A percentile compares a stretch with the other conserved stretches of the same genome.
These are phyloP conservation scores for Lentinus tigrinus DNA, from an alignment of 768 basidiomycete species.

Conservation along the genomic window DNA sequence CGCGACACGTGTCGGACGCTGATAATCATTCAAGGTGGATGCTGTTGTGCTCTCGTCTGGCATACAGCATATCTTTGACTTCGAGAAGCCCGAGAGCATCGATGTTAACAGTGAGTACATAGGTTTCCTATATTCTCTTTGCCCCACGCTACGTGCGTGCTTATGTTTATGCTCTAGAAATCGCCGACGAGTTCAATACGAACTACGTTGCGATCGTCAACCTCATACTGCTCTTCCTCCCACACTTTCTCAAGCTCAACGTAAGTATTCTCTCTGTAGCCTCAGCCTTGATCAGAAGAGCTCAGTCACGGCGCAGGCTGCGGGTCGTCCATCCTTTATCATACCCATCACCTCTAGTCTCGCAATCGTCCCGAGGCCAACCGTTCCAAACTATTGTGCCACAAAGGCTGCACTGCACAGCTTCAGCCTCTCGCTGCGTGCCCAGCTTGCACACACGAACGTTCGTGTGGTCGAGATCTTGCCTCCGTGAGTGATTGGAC, in stretches of 20 bases:
- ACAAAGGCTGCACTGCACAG: slow-evolving; percentile 59
- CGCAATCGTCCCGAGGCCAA: slow-evolving; percentile 43
- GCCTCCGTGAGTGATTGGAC: slow-evolving; percentile 46
- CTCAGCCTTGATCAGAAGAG: background rate
- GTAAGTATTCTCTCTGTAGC: slow-evolving; percentile 31
- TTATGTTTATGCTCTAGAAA: slow-evolving; percentile 26
- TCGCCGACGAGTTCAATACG: slow-evolving; percentile 47
- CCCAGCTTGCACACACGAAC: slow-evolving; percentile 46
- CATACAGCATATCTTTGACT: slow-evolving; percentile 49
- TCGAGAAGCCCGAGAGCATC: slow-evolving; percentile 41
- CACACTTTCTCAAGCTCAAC: slow-evolving; percentile 54
- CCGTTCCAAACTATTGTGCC: slow-evolving; percentile 51
- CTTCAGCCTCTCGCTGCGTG: slow-evolving; percentile 45
- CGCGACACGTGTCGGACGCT: too few relatives aligned
- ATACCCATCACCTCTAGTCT: slow-evolving; percentile 53
- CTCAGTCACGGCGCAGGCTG: slow-evolving; percentile 29
- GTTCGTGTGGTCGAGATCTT: slow-evolving; percentile 56
- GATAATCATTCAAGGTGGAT: slow-evolving; percentile 43
- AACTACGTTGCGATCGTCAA: slow-evolving; percentile 54
- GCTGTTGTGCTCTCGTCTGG: slow-evolving; percentile 54
- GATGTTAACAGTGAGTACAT: slow-evolving; percentile 39
- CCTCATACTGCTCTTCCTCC: slow-evolving; percentile 47
- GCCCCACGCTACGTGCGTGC: background rate
- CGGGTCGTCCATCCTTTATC: slow-evolving; percentile 48
- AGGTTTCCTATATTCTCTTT: too few relatives aligned